A percentile compares a stretch with the other conserved stretches of the same genome.
Conservation (phyloP, 1,139 yeast species). For the Blastobotrys buckinghamii region DNA sequence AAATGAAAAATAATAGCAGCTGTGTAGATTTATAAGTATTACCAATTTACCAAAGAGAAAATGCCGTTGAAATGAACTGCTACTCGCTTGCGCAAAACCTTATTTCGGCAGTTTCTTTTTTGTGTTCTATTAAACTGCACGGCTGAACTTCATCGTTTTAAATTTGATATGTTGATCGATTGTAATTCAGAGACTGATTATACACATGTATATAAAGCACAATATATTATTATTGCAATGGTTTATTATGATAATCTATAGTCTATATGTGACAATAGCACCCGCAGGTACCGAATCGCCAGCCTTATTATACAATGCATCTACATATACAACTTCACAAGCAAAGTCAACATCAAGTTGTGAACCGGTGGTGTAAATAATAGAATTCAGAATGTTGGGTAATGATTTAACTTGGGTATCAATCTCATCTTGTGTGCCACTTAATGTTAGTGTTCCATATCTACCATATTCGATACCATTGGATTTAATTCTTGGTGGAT, state of each 20-base stretch:
- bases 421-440: not conserved
- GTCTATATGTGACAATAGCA: slow-evolving; percentile 8
- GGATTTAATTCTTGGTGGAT: slow-evolving; percentile 2
- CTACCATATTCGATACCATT: slow-evolving; percentile 6
- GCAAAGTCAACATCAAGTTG: not conserved
- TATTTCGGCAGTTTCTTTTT: no score
- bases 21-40: no score
- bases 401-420: not conserved
- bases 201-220: no score
- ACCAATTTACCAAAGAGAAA: no score
- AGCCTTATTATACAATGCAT: slow-evolving; percentile 6
- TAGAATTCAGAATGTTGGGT: not conserved
- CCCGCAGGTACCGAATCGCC: slow-evolving; percentile 1
- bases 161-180: no score
- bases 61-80: no score
- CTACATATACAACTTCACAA: slow-evolving; percentile 10
- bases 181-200: no score
- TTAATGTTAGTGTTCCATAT: slow-evolving; percentile 3
- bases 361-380: slow-evolving; percentile 5
- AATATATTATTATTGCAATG: not conserved
- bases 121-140: no score
- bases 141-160: no score
- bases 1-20: not conserved
- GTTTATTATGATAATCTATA: not conserved
- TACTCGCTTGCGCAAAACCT: no score